Conservation (phyloP, 1,284 basidiomycete species). For the Ustilago crameri region DNA sequence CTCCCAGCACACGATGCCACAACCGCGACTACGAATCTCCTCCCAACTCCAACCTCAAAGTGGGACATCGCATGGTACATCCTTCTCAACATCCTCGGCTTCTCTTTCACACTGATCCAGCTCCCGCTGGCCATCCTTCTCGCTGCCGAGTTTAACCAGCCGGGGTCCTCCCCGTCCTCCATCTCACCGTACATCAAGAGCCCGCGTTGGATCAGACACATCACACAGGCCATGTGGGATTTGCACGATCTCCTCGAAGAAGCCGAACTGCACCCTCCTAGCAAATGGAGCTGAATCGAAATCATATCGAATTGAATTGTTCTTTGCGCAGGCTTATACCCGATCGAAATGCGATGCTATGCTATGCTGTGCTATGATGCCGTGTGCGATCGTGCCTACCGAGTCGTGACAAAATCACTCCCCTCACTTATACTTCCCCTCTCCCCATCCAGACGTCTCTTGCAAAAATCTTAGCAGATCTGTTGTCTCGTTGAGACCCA, state of each 20-base stretch:
- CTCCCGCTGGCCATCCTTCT: conserved; percentile 11
- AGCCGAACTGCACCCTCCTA: conserved; percentile 21
- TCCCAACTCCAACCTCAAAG: neutral
- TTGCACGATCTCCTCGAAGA: conserved; percentile 34
- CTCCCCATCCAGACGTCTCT: too few relatives aligned
- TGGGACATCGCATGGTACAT: neutral
- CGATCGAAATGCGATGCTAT: too few relatives aligned
- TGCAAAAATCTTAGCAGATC: too few relatives aligned
- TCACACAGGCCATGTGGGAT: conserved; percentile 31
- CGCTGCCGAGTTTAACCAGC: neutral
- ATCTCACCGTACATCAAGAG: neutral
- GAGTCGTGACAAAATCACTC: too few relatives aligned
- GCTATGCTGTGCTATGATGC: too few relatives aligned
- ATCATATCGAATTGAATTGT: neutral
- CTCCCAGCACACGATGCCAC: neutral
- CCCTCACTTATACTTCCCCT: too few relatives aligned
- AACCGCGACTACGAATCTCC: neutral
- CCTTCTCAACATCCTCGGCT: conserved; percentile 11
- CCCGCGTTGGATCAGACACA: neutral
- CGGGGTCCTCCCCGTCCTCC: neutral
- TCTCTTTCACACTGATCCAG: conserved; percentile 6
- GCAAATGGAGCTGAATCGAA: conserved; percentile 2
- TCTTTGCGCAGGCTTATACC: too few relatives aligned
- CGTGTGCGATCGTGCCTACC: too few relatives aligned
- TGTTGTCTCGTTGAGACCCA: too few relatives aligned